Base-by-base conservation (phyloP, 345 rosid species). In the Bruguiera parviflora region DNA sequence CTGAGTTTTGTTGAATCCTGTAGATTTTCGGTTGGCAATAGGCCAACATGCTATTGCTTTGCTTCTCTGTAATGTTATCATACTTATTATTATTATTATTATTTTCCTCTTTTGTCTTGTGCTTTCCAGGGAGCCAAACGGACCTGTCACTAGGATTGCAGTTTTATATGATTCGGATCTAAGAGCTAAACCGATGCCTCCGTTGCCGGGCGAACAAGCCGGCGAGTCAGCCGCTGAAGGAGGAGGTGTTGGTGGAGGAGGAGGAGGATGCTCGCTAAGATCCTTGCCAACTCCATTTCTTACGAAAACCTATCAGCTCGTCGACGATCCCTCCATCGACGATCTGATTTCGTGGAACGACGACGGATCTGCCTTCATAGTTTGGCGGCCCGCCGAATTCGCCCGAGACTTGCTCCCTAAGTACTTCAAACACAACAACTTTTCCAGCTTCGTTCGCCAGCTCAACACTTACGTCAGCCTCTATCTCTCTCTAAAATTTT, bases 401-500 rank as follows among this genome's bases (percentile, higher is more conserved):
- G 92, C 98, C 4, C 79, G 81, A 19, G 96, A 90, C 81, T 81
- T 92, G 84, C 93, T 92, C 31, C 98, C 98, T 29, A 78, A 82
- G 75, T 83, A 82, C 67, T 92, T 92, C 79, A 92, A 92, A 80
- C 98, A 92, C 77, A 90, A 86, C 58, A 92, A 92, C 66, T 92
- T 92, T 79, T 92, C 98, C 51, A 92, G 98, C 79, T 92, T 92
- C 67, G 98, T 92, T 58, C 91, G 98, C 21, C 98, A 93, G 81
- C 84, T 93, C 76, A 93, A 93, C 78, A 93, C 98, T 46, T 93
- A 93, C 35, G 98, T 93, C 71, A 68, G 84, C 21, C 69, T 43
- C 18, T 8, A 3, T 43, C 4, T 43, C 49, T 10, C 18, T 43
- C 5, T 61, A 8, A 33, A 33, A 33, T 19, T 28, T 28, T 13